phyloP scores from a whole-genome alignment of 768 basidiomycete genomes.

The Podaxis sp. region DNA sequence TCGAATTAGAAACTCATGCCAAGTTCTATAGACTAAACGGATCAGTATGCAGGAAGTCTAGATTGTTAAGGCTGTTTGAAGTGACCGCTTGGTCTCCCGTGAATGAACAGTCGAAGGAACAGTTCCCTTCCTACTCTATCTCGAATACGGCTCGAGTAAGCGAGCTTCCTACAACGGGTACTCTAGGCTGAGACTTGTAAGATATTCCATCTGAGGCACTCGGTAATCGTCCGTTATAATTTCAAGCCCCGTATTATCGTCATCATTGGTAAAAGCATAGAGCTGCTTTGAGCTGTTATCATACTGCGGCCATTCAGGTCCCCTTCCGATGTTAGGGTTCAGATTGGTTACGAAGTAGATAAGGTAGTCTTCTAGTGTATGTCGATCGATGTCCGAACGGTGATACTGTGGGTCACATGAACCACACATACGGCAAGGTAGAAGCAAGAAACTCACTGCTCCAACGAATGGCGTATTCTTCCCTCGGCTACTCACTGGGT shows the following conservation, averaged over 20 bases:
- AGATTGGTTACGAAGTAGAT: slow-evolving; percentile 43
- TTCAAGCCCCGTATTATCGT: slow-evolving; percentile 12
- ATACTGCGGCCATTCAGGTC: slow-evolving; percentile 30
- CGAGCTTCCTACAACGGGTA: slow-evolving; percentile 20
- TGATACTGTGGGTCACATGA: slow-evolving; percentile 32
- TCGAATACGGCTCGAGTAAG: too few species aligned
- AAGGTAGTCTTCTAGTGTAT: slow-evolving; percentile 40
- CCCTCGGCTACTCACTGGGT: slow-evolving; percentile 38
- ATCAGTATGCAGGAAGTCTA: too few species aligned
- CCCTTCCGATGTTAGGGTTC: slow-evolving; percentile 36
- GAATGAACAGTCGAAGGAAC: too few species aligned
- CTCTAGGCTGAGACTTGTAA: slow-evolving; percentile 25
- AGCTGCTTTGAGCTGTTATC: slow-evolving; percentile 20
- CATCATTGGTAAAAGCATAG: slow-evolving; percentile 21
- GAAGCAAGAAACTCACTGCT: slow-evolving; percentile 29
- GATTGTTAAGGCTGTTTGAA: too few species aligned
- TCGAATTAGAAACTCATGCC: too few species aligned
- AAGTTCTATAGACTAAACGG: too few species aligned
- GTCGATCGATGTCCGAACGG: slow-evolving; percentile 35
- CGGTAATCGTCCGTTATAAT: slow-evolving; percentile 31
- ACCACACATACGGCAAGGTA: neutral
- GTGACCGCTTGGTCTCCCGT: too few species aligned
- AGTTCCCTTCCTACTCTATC: neutral
- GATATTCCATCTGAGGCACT: slow-evolving; percentile 24
- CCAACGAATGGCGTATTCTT: slow-evolving; percentile 40